Evolutionary conservation across 2,329 filamentous ascomycete genomes (phyloP), one percentile per base, ranked within the genome.

Genomic region (Didymellaceae sp.): DNA sequence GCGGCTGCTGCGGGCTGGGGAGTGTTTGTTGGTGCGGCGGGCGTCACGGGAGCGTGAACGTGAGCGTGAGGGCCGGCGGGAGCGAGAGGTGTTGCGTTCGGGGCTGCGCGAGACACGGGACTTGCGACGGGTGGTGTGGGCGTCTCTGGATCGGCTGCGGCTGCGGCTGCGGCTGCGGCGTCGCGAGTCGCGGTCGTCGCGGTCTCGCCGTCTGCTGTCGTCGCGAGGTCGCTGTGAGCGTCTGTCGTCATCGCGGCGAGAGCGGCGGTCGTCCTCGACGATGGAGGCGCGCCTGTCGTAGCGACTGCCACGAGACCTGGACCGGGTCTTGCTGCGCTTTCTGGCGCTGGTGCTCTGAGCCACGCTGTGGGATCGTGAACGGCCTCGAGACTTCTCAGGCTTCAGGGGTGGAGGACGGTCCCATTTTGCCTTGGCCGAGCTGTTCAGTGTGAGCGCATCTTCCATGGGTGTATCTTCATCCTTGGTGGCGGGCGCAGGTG

Each of bases 121-220:
- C 24, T 68, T 70, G 32, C 66, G 60, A 18, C 62, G 63, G 40
- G 62, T 63, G 22, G 50, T 53, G 43, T 65, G 62, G 0, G 63
- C 63, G 39, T 71, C 67, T 28, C 66, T 56, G 13, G 69, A 73
- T 4, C 62, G 64, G 51, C 67, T 67, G n/a, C n/a, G n/a, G n/a
- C n/a, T n/a, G n/a, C n/a, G n/a, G n/a, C n/a, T n/a, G n/a, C n/a
- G n/a, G n/a, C n/a, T n/a, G 24, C 61, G 61, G 6, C 62, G 66
- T 44, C 50, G 55, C 41, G 67, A 65, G 34, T 68, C 63, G 34
- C 62, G 60, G 17, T 46, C 42, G 6, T 46, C 42, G 8, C 41
- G 48, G 16, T 55, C 56, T 31, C 59, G 58, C 11, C 58, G 58
- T 57, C 60, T 54, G 35, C 59, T 62, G 16, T 67, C 62, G 25